Evolutionary conservation across 2,329 filamentous ascomycete genomes (phyloP).

Genomic region (Bertia moriformis): DNA sequence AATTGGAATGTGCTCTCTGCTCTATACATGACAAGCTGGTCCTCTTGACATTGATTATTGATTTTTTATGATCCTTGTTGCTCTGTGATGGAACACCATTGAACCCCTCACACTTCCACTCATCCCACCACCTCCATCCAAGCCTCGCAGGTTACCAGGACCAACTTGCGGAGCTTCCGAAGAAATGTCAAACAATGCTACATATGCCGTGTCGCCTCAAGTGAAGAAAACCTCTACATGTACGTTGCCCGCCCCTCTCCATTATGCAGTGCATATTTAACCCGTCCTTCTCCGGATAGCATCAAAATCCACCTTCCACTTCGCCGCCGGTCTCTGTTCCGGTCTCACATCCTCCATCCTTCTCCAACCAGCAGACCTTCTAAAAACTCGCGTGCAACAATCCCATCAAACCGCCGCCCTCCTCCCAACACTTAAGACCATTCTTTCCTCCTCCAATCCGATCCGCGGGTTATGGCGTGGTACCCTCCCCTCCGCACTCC

Average conservation of each 20-base stretch:
- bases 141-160: background rate
- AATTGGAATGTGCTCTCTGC: too few relatives aligned
- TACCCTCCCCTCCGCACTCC: slow-evolving; percentile 78
- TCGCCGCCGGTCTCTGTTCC: slow-evolving; percentile 73
- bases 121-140: too few relatives aligned
- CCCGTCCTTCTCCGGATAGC: background rate
- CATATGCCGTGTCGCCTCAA: background rate
- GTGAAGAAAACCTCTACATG: background rate
- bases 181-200: slow-evolving; percentile 1
- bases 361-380: slow-evolving; percentile 83
- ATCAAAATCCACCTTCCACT: slow-evolving; percentile 55
- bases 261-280: background rate
- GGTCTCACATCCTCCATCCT: slow-evolving; percentile 79
- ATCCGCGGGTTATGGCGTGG: slow-evolving; percentile 78
- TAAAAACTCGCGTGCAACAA: slow-evolving; percentile 94
- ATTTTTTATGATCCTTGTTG: too few relatives aligned
- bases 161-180: background rate
- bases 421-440: slow-evolving; percentile 51
- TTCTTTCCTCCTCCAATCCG: slow-evolving; percentile 41
- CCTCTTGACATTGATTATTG: too few relatives aligned
- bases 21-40: too few relatives aligned
- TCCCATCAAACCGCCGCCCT: slow-evolving; percentile 57
- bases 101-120: too few relatives aligned
- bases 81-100: too few relatives aligned
- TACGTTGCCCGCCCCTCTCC: background rate